phyloP scores from a whole-genome alignment of 257 asterid species.

The Nicotiana knightiana region DNA sequence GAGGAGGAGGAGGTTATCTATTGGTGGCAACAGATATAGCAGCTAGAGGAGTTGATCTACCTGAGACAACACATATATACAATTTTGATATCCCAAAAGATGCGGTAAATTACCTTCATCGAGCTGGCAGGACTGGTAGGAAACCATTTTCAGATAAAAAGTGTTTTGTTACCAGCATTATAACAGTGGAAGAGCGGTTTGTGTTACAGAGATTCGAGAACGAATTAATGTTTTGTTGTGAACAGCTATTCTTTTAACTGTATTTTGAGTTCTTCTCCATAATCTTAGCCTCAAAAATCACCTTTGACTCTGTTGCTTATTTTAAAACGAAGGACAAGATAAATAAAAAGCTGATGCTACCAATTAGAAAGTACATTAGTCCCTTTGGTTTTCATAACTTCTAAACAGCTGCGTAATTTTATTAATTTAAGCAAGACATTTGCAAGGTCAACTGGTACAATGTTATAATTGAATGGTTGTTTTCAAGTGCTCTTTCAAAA shows the following conservation, averaged over 20 bases:
- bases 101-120: slow-evolving; percentile 87
- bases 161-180: slow-evolving; percentile 74
- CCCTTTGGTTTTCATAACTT: background rate
- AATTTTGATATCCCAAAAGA: slow-evolving; percentile 87
- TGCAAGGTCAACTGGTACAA: background rate
- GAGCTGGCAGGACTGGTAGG: slow-evolving; percentile 97
- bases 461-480: background rate
- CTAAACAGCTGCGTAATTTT: background rate
- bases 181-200: slow-evolving; percentile 72
- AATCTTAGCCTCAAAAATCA: background rate
- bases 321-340: background rate
- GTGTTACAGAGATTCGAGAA: slow-evolving; percentile 83
- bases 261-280: slow-evolving; percentile 3
- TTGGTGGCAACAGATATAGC: slow-evolving; percentile 93
- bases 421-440: background rate
- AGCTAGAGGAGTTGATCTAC: slow-evolving; percentile 82
- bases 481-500: background rate
- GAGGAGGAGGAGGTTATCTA: slow-evolving; percentile 61
- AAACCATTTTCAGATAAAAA: slow-evolving; percentile 83
- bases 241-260: slow-evolving; percentile 46
- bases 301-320: background rate
- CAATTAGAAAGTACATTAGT: background rate
- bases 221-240: slow-evolving; percentile 68
- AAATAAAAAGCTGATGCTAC: background rate
- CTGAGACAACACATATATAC: slow-evolving; percentile 89